Evolutionary conservation across 164 flowering plant genomes (phyloP).

Genomic region (Brasenia schreberi): DNA sequence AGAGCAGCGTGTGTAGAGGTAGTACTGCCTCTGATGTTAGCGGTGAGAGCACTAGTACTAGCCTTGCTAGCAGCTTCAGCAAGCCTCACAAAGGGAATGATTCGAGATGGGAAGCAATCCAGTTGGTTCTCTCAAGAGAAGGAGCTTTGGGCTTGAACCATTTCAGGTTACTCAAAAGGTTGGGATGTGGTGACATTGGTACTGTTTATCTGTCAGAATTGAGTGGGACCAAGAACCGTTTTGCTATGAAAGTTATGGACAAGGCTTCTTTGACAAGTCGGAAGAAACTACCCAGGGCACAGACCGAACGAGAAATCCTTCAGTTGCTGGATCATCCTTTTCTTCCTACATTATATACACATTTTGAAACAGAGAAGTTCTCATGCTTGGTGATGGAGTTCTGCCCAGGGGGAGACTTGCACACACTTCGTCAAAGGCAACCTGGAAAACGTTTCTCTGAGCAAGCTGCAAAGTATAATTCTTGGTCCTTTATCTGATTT

Average conservation of each 20-base stretch:
- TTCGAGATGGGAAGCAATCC: conserved; percentile 85
- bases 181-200: conserved; percentile 93
- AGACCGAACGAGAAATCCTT: conserved; percentile 78
- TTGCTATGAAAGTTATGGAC: conserved; percentile 92
- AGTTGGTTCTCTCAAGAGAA: conserved; percentile 47
- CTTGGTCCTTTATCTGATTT: background rate
- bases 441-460: conserved; percentile 82
- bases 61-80: conserved; percentile 58
- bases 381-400: conserved; percentile 88
- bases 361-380: conserved; percentile 85
- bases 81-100: conserved; percentile 90
- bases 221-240: conserved; percentile 66
- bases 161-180: conserved; percentile 64
- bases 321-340: conserved; percentile 80
- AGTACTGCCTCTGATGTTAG: conserved; percentile 86
- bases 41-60: conserved; percentile 79
- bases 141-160: conserved; percentile 70
- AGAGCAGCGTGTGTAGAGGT: conserved; percentile 75
- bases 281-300: conserved; percentile 78
- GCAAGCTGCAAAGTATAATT: conserved; percentile 77
- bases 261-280: conserved; percentile 63
- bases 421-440: conserved; percentile 75
- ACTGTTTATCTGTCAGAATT: conserved; percentile 83
- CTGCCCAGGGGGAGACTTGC: conserved; percentile 87
- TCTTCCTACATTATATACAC: conserved; percentile 68